Conservation (phyloP, 23 red algal species). For the Gracilaria gracilis region DNA sequence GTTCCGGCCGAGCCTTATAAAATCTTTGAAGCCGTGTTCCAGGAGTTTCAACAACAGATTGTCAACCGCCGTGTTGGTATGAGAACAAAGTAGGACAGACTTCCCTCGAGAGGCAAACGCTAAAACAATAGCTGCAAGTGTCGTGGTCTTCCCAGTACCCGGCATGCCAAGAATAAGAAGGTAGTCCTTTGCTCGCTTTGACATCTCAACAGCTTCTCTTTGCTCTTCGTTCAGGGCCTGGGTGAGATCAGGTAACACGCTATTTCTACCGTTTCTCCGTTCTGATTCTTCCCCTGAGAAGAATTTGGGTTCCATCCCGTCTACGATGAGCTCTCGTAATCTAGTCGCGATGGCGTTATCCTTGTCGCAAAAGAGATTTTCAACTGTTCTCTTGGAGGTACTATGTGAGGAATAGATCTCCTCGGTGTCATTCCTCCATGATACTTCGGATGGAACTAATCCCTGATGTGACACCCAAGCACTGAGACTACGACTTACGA, state of each 20-base stretch:
- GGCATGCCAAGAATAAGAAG: conserved; percentile 87
- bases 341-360: conserved; percentile 17
- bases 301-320: conserved; percentile 56
- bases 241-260: not conserved
- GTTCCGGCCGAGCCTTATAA: conserved; percentile 63
- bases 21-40: conserved; percentile 39
- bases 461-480: conserved; percentile 40
- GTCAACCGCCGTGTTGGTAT: conserved; percentile 94
- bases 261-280: not conserved
- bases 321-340: conserved; percentile 74
- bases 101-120: conserved; percentile 36
- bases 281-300: not conserved
- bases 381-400: conserved; percentile 70
- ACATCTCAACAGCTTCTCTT: conserved; percentile 28
- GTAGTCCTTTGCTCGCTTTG: conserved; percentile 64
- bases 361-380: conserved; percentile 64
- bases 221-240: conserved; percentile 54
- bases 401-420: conserved; percentile 76
- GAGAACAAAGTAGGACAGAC: conserved; percentile 76
- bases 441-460: conserved; percentile 15
- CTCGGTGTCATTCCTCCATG: conserved; percentile 80
- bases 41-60: conserved; percentile 81
- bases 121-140: conserved; percentile 69
- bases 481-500: conserved; percentile 49
- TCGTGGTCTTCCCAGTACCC: conserved; percentile 90